Percentiles rank a stretch among this genome's conserved stretches.
phyloP scores from a whole-genome alignment of 2,329 filamentous ascomycete genomes.

The Aspergillus ustus region DNA sequence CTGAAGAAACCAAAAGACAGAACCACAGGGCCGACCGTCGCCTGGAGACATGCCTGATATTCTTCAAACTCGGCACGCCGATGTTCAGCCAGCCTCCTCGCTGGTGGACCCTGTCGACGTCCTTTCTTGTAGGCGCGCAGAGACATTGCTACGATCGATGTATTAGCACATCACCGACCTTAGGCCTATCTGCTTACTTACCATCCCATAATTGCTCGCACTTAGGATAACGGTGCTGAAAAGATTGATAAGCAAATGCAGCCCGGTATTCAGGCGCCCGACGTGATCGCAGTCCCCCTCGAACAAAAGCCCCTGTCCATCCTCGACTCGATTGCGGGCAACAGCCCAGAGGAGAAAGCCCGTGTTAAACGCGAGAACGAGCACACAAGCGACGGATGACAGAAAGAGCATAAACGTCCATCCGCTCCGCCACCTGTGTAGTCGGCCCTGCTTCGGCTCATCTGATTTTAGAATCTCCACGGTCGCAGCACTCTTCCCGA shows the following conservation, averaged over 20 bases:
- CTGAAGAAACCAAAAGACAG: background rate
- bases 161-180: background rate
- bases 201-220: conserved; percentile 20
- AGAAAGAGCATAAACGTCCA: no score
- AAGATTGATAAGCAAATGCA: conserved; percentile 20
- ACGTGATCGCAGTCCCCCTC: conserved; percentile 6
- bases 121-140: conserved; percentile 6
- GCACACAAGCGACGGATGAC: background rate
- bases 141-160: conserved; percentile 13
- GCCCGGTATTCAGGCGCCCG: background rate
- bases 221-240: conserved; percentile 12
- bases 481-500: no score
- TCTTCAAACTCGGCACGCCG: conserved; percentile 6
- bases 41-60: background rate
- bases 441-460: no score
- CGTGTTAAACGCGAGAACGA: background rate
- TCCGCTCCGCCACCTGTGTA: no score
- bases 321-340: background rate
- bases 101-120: conserved; percentile 12
- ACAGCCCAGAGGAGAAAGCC: conserved; percentile 1
- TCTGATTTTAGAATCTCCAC: no score
- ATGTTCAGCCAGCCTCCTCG: conserved; percentile 12
- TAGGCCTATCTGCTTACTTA: background rate
- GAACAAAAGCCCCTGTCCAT: background rate
- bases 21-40: background rate